Base-by-base conservation (phyloP, 2,329 filamentous ascomycete species). In the Xylariaceae sp. region DNA sequence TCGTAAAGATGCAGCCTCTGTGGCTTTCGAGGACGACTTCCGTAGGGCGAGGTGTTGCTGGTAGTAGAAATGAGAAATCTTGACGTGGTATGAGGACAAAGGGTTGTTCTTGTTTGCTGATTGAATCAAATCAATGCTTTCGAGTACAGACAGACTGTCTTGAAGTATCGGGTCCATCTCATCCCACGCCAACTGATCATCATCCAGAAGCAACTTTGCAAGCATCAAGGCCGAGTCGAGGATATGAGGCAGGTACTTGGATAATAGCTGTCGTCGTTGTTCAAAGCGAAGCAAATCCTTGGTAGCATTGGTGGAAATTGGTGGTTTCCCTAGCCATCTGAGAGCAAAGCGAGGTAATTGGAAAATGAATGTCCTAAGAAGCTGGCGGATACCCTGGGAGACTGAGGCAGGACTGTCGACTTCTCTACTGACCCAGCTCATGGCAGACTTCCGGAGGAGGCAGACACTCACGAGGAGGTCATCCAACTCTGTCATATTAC, bases 51-150 rank as follows among this genome's bases (percentile, higher is more conserved):
- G 73, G 65, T 85, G 85, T 46, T 83, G 78, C n/a, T 84, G 77
- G 68, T 87, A 91, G 68, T 90, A 90, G 2, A 89, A 78, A 63
- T 89, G 87, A 0, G 89, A 91, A 21, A 91, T 82, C 64, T 87
- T 89, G 59, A 88, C 80, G 54, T 83, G 77, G 61, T 86, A 84
- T 2, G 75, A 76, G n/a, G 68, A 64, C 19, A 71, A 61, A 7
- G 72, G 63, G 21, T 73, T 73, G 18, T 54, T 60, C 19, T 68
- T 67, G 18, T 66, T 56, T 18, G 49, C 57, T 10, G 59, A 48
- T 6, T 65, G 55, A 48, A 64, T 68, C n/a, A 67, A 55, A 50
- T 80, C 78, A 44, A 86, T 74, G 48, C 78, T 75, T 32, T 84
- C 80, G 9, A 88, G 71, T 14, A 89, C 73, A 6, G 73, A 72